Evolutionary conservation across 1,284 basidiomycete genomes (phyloP).

Genomic region (Ceratobasidium sp.): DNA sequence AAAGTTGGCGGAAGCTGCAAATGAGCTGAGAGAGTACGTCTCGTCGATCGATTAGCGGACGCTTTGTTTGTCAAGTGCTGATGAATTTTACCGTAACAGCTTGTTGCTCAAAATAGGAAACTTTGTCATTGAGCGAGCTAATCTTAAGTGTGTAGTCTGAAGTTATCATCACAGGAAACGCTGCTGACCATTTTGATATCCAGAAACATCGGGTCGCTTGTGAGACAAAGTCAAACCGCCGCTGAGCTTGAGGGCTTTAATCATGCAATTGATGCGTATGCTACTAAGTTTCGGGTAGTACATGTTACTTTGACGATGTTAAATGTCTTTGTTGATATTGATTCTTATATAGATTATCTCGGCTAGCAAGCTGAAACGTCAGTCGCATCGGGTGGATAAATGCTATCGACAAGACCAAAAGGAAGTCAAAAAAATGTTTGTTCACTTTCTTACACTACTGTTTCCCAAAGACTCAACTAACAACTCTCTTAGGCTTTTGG

Average conservation of each 20-base stretch:
- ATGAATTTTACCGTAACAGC: neutral
- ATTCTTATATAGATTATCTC: neutral
- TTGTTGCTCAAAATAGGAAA: constrained; percentile 10
- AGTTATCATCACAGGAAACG: neutral
- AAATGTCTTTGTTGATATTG: neutral
- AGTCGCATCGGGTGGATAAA: constrained; percentile 4
- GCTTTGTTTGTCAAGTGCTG: neutral
- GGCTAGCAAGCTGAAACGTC: constrained; percentile 9
- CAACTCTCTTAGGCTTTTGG: constrained; percentile 1
- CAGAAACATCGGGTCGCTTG: constrained; percentile 15
- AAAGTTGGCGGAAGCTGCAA: constrained; percentile 11
- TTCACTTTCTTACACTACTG: neutral
- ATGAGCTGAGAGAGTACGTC: constrained; percentile 27
- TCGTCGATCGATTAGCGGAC: too few species aligned
- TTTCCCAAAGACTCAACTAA: too few species aligned
- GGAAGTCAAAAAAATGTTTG: constrained; percentile 19
- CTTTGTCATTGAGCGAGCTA: constrained; percentile 1
- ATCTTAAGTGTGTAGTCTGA: neutral
- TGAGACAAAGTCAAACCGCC: constrained; percentile 5
- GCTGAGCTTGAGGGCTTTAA: constrained; percentile 7
- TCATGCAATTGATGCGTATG: neutral
- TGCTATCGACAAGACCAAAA: constrained; percentile 11
- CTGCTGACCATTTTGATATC: neutral
- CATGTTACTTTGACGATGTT: too few species aligned
- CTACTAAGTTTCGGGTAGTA: neutral